Evolutionary conservation across 2,329 filamentous ascomycete species (phyloP).

Genomic region (Ophiobolus disseminans): DNA sequence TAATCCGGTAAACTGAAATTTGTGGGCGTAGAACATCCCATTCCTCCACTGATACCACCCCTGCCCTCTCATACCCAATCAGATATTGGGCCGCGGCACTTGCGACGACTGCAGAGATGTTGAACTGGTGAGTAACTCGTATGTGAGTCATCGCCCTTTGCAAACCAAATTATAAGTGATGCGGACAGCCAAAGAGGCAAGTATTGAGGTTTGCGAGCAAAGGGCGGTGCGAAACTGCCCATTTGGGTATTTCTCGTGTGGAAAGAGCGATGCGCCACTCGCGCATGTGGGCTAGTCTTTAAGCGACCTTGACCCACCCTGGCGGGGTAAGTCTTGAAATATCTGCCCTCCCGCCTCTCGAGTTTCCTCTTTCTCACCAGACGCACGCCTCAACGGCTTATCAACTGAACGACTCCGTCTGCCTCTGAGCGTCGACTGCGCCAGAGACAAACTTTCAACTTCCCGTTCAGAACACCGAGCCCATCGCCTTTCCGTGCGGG

Average conservation of each 20-base stretch:
- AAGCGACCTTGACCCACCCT: no score
- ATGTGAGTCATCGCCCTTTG: background rate
- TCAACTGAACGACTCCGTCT: slow-evolving; percentile 32
- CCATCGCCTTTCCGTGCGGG: slow-evolving; percentile 42
- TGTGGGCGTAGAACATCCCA: no score
- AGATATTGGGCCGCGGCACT: slow-evolving; percentile 19
- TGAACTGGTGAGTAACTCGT: background rate
- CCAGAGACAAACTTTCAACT: slow-evolving; percentile 42
- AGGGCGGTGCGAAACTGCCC: no score
- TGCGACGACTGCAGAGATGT: background rate
- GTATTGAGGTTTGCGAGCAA: no score
- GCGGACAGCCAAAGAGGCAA: no score
- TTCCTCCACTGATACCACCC: slow-evolving; percentile 9
- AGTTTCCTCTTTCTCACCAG: slow-evolving; percentile 19
- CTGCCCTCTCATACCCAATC: slow-evolving; percentile 21
- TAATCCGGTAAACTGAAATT: no score
- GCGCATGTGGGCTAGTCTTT: no score
- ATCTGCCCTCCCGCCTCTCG: slow-evolving; percentile 19
- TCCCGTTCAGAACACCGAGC: slow-evolving; percentile 26
- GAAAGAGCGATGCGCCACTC: no score
- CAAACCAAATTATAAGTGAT: no score
- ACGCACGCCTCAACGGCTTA: slow-evolving; percentile 32
- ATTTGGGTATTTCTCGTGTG: no score
- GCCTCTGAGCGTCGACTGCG: slow-evolving; percentile 38
- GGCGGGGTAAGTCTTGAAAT: background rate